phyloP scores from a whole-genome alignment of 768 basidiomycete genomes.

The Panaeolus cyanescens region DNA sequence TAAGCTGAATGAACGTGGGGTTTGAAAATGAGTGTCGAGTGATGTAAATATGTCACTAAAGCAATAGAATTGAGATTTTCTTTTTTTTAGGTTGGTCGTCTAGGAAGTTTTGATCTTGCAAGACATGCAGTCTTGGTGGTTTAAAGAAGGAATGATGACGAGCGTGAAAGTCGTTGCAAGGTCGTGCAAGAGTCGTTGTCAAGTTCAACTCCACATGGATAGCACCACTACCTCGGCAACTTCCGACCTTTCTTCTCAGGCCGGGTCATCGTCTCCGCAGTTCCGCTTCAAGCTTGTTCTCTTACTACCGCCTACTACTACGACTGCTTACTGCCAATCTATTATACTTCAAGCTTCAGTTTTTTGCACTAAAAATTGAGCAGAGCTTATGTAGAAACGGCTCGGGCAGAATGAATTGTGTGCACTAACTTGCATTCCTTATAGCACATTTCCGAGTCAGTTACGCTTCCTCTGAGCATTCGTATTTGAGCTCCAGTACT shows the following conservation, averaged over 20 bases:
- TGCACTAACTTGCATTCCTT: no score
- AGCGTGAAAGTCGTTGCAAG: slow-evolving; percentile 14
- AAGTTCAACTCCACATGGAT: slow-evolving; percentile 8
- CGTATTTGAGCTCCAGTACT: no score
- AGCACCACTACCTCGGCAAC: background rate
- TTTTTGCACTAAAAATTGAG: no score
- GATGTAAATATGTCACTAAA: slow-evolving; percentile 1
- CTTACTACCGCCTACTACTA: no score
- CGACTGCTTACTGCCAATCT: no score
- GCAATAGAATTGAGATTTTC: slow-evolving; percentile 4
- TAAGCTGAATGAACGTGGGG: slow-evolving; percentile 10
- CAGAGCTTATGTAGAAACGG: no score
- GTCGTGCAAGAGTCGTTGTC: slow-evolving; percentile 16
- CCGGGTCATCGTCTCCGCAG: background rate
- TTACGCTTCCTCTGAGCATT: no score
- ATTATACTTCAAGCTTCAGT: no score
- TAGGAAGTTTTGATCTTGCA: background rate
- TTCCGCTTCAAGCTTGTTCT: no score
- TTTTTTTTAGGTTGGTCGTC: slow-evolving; percentile 8
- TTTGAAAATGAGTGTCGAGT: slow-evolving; percentile 9
- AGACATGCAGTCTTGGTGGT: slow-evolving; percentile 9
- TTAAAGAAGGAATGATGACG: slow-evolving; percentile 7
- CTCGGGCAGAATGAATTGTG: no score
- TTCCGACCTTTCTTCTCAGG: background rate
- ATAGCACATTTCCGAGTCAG: no score